Evolutionary conservation across 345 rosid species (phyloP), one percentile per base, ranked within the genome.

Genomic region (Pistacia integerrima): DNA sequence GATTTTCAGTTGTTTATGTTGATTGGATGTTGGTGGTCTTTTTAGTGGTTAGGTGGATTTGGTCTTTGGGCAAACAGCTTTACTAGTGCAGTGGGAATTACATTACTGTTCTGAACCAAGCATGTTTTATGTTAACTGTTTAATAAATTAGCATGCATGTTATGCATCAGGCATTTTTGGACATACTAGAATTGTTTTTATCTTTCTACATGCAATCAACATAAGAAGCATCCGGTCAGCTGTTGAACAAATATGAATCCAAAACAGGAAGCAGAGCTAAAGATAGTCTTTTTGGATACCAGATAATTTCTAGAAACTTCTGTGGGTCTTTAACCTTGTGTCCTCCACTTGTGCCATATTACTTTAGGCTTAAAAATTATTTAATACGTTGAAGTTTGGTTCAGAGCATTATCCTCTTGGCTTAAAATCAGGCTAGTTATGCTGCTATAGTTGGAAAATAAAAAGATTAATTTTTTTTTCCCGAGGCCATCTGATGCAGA

Each of bases 401-500:
- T 59, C 22, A 30, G 70, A 76, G 63, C 12, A 64, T 59, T 79
- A 54, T 73, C 49, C 8, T 58, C 54, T 48, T 22, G 36, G 63
- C 55, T 72, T 13, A 73, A 73, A 67, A 54, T 64, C n/a, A 22
- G 63, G 67, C 49, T 17, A 36, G 65, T 75, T 70, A 59, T 22
- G 35, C 64, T 79, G 25, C 68, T 72, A 65, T 75, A 61, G 80
- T 68, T 54, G 49, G 76, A 67, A 76, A 69, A 63, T 52, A 77
- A 66, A 44, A 18, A 62, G 11, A 10, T 75, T 22, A 74, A 30
- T 30, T 61, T 48, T 79, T 78, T 59, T 65, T 75, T 71, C 54
- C 80, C 67, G 5, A 72, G 77, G 76, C 80, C 59, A 49, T 79
- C 83, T 80, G 66, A 84, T 84, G 63, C 75, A 73, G 67, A 80